Conservation (phyloP, 2,329 filamentous ascomycete genomes). For the Nothophaeocryptopus gaeumannii region DNA sequence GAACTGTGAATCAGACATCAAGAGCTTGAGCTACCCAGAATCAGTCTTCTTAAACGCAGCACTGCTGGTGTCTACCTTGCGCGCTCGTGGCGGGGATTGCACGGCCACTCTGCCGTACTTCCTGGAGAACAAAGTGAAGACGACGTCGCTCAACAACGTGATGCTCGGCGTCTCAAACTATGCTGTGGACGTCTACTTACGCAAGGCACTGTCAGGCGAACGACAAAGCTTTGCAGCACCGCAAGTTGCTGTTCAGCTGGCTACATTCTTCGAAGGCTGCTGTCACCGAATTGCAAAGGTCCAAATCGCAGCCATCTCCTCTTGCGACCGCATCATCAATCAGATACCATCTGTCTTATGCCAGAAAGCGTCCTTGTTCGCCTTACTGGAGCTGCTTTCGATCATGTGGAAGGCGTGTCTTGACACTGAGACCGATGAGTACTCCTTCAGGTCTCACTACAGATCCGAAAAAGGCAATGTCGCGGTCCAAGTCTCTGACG, state of each 20-base stretch:
- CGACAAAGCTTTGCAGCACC: slow-evolving; percentile 82
- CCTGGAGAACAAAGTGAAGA: slow-evolving; percentile 77
- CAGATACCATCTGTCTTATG: slow-evolving; percentile 87
- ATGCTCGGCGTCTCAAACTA: slow-evolving; percentile 63
- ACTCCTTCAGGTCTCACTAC: slow-evolving; percentile 80
- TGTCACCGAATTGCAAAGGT: slow-evolving; percentile 92
- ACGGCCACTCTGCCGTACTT: slow-evolving; percentile 90
- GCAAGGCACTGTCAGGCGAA: slow-evolving; percentile 67
- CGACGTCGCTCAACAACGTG: slow-evolving; percentile 59
- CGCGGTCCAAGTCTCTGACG: slow-evolving; percentile 86
- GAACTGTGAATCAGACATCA: slow-evolving; percentile 73
- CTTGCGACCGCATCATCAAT: slow-evolving; percentile 79
- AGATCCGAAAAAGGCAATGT: slow-evolving; percentile 74
- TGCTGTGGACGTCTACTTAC: slow-evolving; percentile 76
- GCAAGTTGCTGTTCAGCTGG: slow-evolving; percentile 84
- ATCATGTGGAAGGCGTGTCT: slow-evolving; percentile 95
- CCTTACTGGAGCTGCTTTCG: slow-evolving; percentile 83
- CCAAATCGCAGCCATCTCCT: slow-evolving; percentile 78
- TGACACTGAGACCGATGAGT: slow-evolving; percentile 90
- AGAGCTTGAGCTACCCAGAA: slow-evolving; percentile 80
- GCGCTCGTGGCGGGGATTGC: slow-evolving; percentile 83
- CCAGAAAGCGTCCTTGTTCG: slow-evolving; percentile 85
- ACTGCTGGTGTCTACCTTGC: slow-evolving; percentile 81
- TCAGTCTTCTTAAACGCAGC: slow-evolving; percentile 89
- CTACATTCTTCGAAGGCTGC: slow-evolving; percentile 78